A percentile compares a stretch with the other conserved stretches of the same genome.
phyloP scores from a whole-genome alignment of 2,329 filamentous ascomycete genomes.

The Calonectria ilicicola region DNA sequence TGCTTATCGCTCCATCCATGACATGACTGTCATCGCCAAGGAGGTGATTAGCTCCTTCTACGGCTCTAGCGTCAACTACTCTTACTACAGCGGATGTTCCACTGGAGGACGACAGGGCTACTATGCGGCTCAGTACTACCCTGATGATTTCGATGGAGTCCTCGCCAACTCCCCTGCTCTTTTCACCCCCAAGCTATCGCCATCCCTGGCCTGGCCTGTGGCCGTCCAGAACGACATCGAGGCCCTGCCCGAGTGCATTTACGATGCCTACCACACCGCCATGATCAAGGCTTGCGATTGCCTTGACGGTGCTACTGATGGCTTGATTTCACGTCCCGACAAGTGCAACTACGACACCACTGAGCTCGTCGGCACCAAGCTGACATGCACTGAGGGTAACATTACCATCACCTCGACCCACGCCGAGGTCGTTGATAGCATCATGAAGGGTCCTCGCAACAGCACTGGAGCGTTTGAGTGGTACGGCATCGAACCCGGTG shows the following conservation, averaged over 20 bases:
- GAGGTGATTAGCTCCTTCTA: neutral
- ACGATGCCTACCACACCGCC: neutral
- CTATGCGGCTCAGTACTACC: neutral
- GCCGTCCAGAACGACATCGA: neutral
- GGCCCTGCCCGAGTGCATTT: neutral
- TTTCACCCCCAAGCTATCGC: neutral
- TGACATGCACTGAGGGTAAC: neutral
- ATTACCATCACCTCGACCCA: neutral
- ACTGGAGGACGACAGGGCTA: constrained; percentile 10
- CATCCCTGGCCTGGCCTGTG: neutral
- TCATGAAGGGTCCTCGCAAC: neutral
- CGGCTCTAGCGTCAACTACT: neutral
- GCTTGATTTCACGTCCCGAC: neutral
- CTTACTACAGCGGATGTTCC: constrained; percentile 4
- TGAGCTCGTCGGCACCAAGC: neutral
- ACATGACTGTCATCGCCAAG: neutral
- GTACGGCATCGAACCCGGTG: neutral
- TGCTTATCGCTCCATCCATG: constrained; percentile 1
- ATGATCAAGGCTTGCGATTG: neutral
- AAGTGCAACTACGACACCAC: neutral
- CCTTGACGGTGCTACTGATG: constrained; percentile 2
- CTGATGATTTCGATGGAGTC: constrained; percentile 1
- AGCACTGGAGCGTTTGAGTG: neutral
- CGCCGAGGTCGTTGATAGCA: neutral
- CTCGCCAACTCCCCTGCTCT: constrained; percentile 7